Evolutionary conservation across 2,329 filamentous ascomycete genomes (phyloP), one percentile per base, ranked within the genome.

Genomic region (Colletotrichum musicola): DNA sequence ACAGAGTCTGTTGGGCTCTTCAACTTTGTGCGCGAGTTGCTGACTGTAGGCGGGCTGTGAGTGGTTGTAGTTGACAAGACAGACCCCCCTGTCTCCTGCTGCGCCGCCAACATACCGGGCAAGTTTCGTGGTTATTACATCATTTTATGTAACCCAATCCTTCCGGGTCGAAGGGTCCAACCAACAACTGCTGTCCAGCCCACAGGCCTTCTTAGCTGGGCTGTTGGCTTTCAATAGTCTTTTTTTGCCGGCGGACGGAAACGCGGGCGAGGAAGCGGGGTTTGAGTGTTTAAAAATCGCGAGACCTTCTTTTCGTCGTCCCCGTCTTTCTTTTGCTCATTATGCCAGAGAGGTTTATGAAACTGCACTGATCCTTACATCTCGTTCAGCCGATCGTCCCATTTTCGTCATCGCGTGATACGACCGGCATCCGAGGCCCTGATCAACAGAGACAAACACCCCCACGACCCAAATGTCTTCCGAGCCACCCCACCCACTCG

Each of bases 61-160:
- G 7, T 18, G 18, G 51, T 13, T 7, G 30, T 18, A 14, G 51
- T 54, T 54, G 4, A n/a, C 22, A 18, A 20, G 16, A 54, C 9
- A 7, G 30, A 9, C 10, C 30, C 30, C 14, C 12, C 18, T 9
- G 30, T 38, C 20, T 16, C 2, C 25, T 54, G 63, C 40, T 62
- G 63, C 13, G 57, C 63, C 62, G 40, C 62, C 58, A 46, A 55
- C 42, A 14, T 54, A 18, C 30, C 20, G 40, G 40, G 30, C 30
- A 35, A n/a, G 12, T 22, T 46, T 40, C 22, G 30, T 62, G 14
- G 16, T 66, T 42, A 47, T 68, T 58, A 58, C 64, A 64, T 68
- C 53, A 68, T 40, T 46, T 58, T 40, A 53, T 64, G 60, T 54
- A 47, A 49, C 30, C 40, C 13, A 22, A 50, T 25, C 30, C 35